These are phyloP conservation scores for Strobilomyces dryophilus DNA, from an alignment of 768 basidiomycete species.

Conservation along the genomic window DNA sequence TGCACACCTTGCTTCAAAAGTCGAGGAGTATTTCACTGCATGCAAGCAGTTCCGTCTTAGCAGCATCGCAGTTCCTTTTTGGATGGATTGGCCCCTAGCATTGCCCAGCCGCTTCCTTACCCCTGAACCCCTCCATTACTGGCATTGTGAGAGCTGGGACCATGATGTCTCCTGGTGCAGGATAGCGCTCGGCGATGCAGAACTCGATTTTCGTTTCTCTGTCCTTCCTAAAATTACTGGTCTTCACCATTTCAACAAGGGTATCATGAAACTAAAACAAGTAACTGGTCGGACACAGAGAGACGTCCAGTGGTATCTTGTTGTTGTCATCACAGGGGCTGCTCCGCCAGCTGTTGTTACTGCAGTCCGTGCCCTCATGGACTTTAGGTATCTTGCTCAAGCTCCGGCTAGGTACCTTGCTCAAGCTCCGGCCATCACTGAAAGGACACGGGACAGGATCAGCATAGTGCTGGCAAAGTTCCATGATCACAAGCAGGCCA, in stretches of 20 bases:
- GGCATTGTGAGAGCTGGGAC: background rate
- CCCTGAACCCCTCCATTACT: too few relatives aligned
- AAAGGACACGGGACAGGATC: too few relatives aligned
- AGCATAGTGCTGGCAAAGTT: too few relatives aligned
- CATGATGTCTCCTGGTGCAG: background rate
- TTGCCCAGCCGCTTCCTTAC: too few relatives aligned
- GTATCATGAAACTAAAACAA: slow-evolving; percentile 40
- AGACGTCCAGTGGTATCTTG: slow-evolving; percentile 34
- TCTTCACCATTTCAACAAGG: slow-evolving; percentile 35
- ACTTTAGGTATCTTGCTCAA: slow-evolving; percentile 38
- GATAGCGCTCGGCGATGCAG: background rate
- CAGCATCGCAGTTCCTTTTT: background rate
- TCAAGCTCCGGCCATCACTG: slow-evolving; percentile 27
- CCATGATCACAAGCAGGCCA: too few relatives aligned
- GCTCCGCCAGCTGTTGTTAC: slow-evolving; percentile 24
- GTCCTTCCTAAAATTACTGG: slow-evolving; percentile 15
- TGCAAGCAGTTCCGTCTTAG: background rate
- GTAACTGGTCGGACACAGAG: slow-evolving; percentile 36
- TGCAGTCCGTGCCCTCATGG: slow-evolving; percentile 33
- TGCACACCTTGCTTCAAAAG: too few relatives aligned
- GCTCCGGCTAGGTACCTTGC: slow-evolving; percentile 27
- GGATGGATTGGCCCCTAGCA: too few relatives aligned
- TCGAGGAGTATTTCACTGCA: background rate
- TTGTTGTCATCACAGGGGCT: slow-evolving; percentile 34
- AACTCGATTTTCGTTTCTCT: slow-evolving; percentile 11